These are phyloP conservation scores for Rehmannia glutinosa DNA, from an alignment of 257 asterid genomes.

Conservation along the genomic window DNA sequence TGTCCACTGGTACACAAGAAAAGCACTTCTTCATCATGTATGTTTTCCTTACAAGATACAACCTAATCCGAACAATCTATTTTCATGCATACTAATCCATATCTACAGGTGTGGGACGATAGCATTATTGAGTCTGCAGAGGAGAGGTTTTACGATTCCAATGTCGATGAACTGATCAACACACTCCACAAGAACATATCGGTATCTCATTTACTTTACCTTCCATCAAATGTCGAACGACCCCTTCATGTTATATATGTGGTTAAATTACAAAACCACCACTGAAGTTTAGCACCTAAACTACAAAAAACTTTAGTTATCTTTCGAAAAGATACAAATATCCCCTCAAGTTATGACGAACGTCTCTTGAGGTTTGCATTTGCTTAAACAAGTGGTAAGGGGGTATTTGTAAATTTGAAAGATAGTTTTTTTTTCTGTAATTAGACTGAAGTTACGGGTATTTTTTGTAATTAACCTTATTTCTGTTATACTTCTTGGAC, in stretches of 20 bases:
- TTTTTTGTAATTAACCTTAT: too few relatives aligned
- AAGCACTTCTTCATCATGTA: slow-evolving; percentile 80
- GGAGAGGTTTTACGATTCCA: slow-evolving; percentile 47
- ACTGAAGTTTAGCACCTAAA: too few relatives aligned
- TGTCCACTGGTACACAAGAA: slow-evolving; percentile 76
- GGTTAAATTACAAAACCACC: too few relatives aligned
- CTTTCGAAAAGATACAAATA: too few relatives aligned
- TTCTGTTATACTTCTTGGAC: neutral
- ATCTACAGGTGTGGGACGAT: slow-evolving; percentile 66
- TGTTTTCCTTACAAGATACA: neutral
- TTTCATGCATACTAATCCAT: neutral
- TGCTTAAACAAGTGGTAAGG: too few relatives aligned
- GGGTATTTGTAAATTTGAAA: too few relatives aligned
- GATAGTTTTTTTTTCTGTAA: too few relatives aligned
- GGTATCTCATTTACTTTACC: slow-evolving; percentile 26
- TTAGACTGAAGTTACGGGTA: too few relatives aligned
- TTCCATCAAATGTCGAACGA: neutral
- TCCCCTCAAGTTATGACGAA: too few relatives aligned
- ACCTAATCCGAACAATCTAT: too few relatives aligned
- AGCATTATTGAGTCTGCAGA: slow-evolving; percentile 74
- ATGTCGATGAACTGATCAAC: slow-evolving; percentile 38
- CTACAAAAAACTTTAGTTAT: too few relatives aligned
- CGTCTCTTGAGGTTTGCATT: too few relatives aligned
- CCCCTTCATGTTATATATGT: neutral
- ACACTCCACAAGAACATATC: slow-evolving; percentile 66